These are phyloP conservation scores for Lachancea kluyveri DNA, from an alignment of 805 yeast genomes.

Conservation along the genomic window DNA sequence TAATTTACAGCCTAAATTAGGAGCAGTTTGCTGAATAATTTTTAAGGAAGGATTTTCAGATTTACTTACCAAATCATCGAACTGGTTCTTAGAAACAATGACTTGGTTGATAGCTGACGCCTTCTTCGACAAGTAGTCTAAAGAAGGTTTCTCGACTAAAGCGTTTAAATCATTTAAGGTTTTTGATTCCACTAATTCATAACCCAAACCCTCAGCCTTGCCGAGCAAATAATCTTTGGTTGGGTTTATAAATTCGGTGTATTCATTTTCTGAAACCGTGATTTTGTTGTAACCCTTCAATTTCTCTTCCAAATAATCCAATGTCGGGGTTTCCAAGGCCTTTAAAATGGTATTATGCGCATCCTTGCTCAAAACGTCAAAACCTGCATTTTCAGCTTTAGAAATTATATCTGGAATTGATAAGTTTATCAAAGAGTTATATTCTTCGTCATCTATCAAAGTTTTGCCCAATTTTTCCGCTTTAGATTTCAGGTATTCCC, in stretches of 20 bases:
- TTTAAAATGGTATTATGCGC: conserved; percentile 1
- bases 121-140: conserved; percentile 8
- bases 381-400: not conserved
- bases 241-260: conserved; percentile 16
- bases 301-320: conserved; percentile 9
- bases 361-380: not conserved
- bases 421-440: not conserved
- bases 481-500: conserved; percentile 1
- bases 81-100: not conserved
- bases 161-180: not conserved
- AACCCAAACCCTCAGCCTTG: conserved; percentile 22
- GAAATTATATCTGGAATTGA: not conserved
- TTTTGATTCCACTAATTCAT: too few relatives aligned
- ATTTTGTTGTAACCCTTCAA: not conserved
- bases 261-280: not conserved
- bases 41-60: too few relatives aligned
- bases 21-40: too few relatives aligned
- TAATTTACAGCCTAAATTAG: not conserved
- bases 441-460: not conserved
- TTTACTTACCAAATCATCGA: not conserved
- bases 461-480: not conserved
- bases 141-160: not conserved
- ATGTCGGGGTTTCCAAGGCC: conserved; percentile 8
- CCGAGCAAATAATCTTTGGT: conserved; percentile 28
- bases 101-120: conserved; percentile 2